A percentile compares a stretch with the other conserved stretches of the same genome.
These are phyloP conservation scores for Gelatoporia subvermispora DNA, from an alignment of 768 basidiomycete genomes.

Conservation along the genomic window DNA sequence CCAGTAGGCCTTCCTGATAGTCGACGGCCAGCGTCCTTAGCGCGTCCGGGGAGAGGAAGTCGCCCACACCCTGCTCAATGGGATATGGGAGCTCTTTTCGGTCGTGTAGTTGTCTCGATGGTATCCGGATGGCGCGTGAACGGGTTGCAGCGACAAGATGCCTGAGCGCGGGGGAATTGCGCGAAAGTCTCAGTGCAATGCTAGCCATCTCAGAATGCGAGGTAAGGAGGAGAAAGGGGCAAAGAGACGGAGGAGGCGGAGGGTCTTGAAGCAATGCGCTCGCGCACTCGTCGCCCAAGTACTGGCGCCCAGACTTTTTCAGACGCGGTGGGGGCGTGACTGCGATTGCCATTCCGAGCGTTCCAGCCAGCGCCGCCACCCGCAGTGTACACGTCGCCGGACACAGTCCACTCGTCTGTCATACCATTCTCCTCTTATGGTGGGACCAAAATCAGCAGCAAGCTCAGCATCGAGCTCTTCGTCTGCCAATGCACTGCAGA, in stretches of 20 bases:
- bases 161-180: constrained; percentile 7
- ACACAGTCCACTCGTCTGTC: constrained; percentile 5
- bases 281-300: background rate
- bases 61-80: constrained; percentile 66
- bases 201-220: constrained; percentile 12
- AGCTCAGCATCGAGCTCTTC: constrained; percentile 15
- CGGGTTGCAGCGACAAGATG: constrained; percentile 9
- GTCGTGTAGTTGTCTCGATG: constrained; percentile 40
- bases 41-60: constrained; percentile 73
- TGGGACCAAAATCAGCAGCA: constrained; percentile 29
- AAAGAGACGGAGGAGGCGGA: constrained; percentile 1
- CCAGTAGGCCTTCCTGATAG: constrained; percentile 81
- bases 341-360: constrained; percentile 3
- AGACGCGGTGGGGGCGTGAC: constrained; percentile 8
- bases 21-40: constrained; percentile 71
- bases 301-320: constrained; percentile 18
- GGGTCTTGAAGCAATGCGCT: too few relatives aligned
- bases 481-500: constrained; percentile 35
- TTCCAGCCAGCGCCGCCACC: constrained; percentile 6
- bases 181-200: constrained; percentile 11
- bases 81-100: constrained; percentile 58
- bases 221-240: background rate
- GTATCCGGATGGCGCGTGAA: constrained; percentile 12
- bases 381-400: constrained; percentile 18
- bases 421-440: constrained; percentile 24